Conservation (phyloP, 257 asterid genomes). For the Plantago elongata region DNA sequence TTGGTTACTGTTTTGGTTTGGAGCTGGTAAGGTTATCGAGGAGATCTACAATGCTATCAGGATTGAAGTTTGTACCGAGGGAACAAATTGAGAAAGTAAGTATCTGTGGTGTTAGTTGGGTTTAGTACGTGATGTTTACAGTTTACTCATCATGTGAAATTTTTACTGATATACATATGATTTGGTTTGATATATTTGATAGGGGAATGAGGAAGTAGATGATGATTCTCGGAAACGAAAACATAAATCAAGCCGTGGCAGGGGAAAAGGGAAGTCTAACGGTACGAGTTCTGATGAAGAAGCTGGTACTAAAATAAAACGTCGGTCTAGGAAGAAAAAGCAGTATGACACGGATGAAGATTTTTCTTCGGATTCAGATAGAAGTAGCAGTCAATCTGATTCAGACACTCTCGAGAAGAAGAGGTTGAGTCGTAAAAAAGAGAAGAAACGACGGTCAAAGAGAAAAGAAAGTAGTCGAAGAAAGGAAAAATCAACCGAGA, state of each 20-base stretch:
- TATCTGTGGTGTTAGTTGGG: background rate
- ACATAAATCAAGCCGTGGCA: conserved; percentile 40
- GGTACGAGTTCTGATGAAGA: conserved; percentile 65
- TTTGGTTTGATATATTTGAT: conserved; percentile 13
- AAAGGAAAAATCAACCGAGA: conserved; percentile 33
- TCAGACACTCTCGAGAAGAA: conserved; percentile 35
- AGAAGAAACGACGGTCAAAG: conserved; percentile 37
- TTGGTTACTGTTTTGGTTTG: no score
- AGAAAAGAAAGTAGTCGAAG: conserved; percentile 35
- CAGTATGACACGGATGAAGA: conserved; percentile 87
- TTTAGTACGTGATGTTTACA: background rate
- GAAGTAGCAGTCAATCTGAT: conserved; percentile 37
- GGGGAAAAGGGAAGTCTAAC: conserved; percentile 34
- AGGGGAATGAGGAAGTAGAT: conserved; percentile 40
- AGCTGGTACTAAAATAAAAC: conserved; percentile 49
- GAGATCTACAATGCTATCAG: conserved; percentile 32
- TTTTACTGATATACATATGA: background rate
- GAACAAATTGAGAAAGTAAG: conserved; percentile 43
- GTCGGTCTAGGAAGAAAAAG: conserved; percentile 57
- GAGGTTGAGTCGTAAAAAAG: conserved; percentile 27
- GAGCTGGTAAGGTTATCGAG: no score
- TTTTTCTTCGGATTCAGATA: conserved; percentile 45
- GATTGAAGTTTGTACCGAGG: conserved; percentile 44
- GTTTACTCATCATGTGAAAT: background rate
- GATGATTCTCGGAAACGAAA: conserved; percentile 34